Evolutionary conservation across 1,284 basidiomycete species (phyloP).

Genomic region (Heterobasidion annosum): DNA sequence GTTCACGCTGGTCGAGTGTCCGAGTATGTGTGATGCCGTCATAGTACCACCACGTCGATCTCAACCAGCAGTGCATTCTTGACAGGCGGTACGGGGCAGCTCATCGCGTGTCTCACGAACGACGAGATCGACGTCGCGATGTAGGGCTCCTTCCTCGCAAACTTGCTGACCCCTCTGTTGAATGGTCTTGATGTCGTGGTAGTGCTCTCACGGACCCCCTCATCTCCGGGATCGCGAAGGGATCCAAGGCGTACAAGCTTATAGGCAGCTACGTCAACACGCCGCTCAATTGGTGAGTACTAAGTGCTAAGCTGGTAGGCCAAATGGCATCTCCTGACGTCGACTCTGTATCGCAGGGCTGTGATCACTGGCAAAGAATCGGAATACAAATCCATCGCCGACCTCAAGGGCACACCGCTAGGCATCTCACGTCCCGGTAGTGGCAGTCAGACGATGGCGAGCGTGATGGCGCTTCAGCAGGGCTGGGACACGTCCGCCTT

Average conservation of each 20-base stretch:
- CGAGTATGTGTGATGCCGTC: constrained; percentile 47
- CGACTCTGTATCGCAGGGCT: constrained; percentile 47
- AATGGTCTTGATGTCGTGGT: not conserved
- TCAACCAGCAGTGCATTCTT: not conserved
- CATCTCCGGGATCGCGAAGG: constrained; percentile 89
- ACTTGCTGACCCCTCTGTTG: not conserved
- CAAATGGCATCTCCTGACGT: too few species aligned
- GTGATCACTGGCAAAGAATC: constrained; percentile 83
- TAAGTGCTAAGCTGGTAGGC: not conserved
- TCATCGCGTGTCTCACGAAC: constrained; percentile 75
- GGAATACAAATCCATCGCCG: constrained; percentile 62
- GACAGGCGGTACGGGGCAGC: constrained; percentile 82
- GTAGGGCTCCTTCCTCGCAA: constrained; percentile 24
- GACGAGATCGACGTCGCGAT: constrained; percentile 88
- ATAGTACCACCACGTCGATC: not conserved
- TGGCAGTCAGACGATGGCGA: constrained; percentile 91
- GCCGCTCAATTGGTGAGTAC: constrained; percentile 71
- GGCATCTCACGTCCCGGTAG: constrained; percentile 89
- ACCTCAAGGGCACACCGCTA: constrained; percentile 76
- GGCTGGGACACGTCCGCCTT: constrained; percentile 69
- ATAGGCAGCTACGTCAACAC: constrained; percentile 90
- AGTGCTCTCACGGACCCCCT: constrained; percentile 89
- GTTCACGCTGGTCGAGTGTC: constrained; percentile 83
- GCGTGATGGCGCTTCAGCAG: constrained; percentile 85
- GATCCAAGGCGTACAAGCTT: constrained; percentile 81